phyloP scores from a whole-genome alignment of 2,329 filamentous ascomycete species.

The Cadophora sp. region DNA sequence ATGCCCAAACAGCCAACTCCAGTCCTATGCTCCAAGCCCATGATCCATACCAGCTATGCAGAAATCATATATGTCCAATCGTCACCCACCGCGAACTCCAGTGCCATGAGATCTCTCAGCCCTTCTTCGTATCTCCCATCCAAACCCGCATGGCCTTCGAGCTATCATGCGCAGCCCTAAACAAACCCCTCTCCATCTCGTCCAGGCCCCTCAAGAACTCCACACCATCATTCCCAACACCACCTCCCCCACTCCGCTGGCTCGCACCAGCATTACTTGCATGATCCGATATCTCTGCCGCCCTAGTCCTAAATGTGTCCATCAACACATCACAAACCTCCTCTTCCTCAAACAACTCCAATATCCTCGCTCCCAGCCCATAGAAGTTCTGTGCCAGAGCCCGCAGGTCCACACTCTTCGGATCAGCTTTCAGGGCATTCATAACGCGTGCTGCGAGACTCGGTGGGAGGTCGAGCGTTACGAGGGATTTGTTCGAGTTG shows the following conservation, averaged over 20 bases:
- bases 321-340: slow-evolving; percentile 75
- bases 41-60: neutral
- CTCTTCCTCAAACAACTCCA: slow-evolving; percentile 92
- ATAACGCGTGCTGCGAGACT: slow-evolving; percentile 81
- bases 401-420: slow-evolving; percentile 82
- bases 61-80: neutral
- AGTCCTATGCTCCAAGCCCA: neutral
- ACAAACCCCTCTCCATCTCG: slow-evolving; percentile 83
- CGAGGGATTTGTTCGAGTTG: slow-evolving; percentile 59
- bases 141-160: slow-evolving; percentile 73
- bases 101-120: slow-evolving; percentile 23
- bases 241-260: slow-evolving; percentile 71
- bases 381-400: slow-evolving; percentile 89
- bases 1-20: slow-evolving; percentile 1
- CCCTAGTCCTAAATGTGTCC: slow-evolving; percentile 81
- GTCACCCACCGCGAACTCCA: neutral
- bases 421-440: slow-evolving; percentile 90
- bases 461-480: slow-evolving; percentile 81
- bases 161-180: slow-evolving; percentile 76
- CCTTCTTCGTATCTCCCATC: slow-evolving; percentile 55
- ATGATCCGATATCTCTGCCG: slow-evolving; percentile 84
- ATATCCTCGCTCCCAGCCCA: slow-evolving; percentile 80
- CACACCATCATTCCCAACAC: slow-evolving; percentile 72
- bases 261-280: slow-evolving; percentile 84
- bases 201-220: slow-evolving; percentile 90